These are phyloP conservation scores for Hydnum rufescens DNA, from an alignment of 768 basidiomycete species.

Conservation along the genomic window DNA sequence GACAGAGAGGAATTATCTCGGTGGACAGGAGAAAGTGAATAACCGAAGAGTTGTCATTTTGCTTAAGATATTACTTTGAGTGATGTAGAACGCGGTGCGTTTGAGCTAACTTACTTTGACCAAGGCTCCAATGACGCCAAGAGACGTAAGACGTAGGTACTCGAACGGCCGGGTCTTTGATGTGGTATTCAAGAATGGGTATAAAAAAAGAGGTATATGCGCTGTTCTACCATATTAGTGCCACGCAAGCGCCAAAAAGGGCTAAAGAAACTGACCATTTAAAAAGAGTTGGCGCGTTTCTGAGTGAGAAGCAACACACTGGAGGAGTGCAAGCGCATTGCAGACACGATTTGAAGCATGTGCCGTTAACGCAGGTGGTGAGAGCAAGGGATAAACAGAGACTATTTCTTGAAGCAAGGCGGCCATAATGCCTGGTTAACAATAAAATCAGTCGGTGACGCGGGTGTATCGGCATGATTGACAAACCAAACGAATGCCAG, in stretches of 20 bases:
- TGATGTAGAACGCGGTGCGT: neutral
- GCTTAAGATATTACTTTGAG: slow-evolving; percentile 26
- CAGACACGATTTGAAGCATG: slow-evolving; percentile 97
- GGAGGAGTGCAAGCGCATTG: slow-evolving; percentile 91
- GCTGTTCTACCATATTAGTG: slow-evolving; percentile 26
- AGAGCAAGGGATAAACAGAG: slow-evolving; percentile 88
- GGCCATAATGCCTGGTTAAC: slow-evolving; percentile 78
- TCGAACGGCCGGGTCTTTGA: slow-evolving; percentile 99
- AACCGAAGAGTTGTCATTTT: slow-evolving; percentile 98
- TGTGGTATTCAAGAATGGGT: slow-evolving; percentile 97
- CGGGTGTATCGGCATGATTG: neutral
- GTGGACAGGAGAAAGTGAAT: slow-evolving; percentile 98
- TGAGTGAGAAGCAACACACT: slow-evolving; percentile 94
- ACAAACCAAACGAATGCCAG: slow-evolving; percentile 92
- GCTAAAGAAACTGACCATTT: slow-evolving; percentile 52
- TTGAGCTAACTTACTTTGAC: slow-evolving; percentile 50
- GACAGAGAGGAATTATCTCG: slow-evolving; percentile 97
- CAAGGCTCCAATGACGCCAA: slow-evolving; percentile 97
- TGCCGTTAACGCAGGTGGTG: slow-evolving; percentile 88
- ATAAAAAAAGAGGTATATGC: slow-evolving; percentile 86
- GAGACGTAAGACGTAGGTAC: slow-evolving; percentile 93
- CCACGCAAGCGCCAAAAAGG: neutral
- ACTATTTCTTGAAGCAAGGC: slow-evolving; percentile 94
- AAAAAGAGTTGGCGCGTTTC: slow-evolving; percentile 92
- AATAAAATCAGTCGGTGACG: neutral